Evolutionary conservation across 768 basidiomycete genomes (phyloP).

Genomic region (Calocera cornea): DNA sequence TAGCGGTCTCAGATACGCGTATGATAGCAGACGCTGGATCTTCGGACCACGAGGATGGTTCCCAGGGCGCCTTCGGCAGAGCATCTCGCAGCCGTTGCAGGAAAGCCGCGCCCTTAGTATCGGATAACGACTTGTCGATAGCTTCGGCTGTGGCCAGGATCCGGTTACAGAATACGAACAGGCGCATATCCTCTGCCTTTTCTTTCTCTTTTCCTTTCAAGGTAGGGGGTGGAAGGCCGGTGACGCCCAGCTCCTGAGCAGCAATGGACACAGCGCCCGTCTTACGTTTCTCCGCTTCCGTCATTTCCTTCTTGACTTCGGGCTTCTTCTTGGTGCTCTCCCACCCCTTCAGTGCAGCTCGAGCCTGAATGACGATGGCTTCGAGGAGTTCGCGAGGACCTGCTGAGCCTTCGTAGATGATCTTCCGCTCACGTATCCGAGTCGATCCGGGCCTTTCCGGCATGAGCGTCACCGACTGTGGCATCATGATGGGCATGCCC

Average conservation of each 20-base stretch:
- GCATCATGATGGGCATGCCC: constrained; percentile 90
- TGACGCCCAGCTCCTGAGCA: constrained; percentile 34
- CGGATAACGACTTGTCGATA: constrained; percentile 75
- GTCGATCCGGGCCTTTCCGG: constrained; percentile 26
- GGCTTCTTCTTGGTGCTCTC: constrained; percentile 47
- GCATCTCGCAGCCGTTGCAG: constrained; percentile 62
- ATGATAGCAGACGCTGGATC: background rate
- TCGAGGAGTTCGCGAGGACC: constrained; percentile 86
- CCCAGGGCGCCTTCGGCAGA: constrained; percentile 55
- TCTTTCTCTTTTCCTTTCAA: constrained; percentile 43
- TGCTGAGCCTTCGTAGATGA: constrained; percentile 81
- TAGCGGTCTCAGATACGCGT: constrained; percentile 16
- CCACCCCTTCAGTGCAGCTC: constrained; percentile 78
- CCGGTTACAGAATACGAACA: constrained; percentile 33
- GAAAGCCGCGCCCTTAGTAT: constrained; percentile 81
- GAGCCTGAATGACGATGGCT: constrained; percentile 81
- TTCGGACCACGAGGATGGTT: constrained; percentile 15
- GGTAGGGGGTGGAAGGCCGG: background rate
- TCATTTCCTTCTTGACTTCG: constrained; percentile 40
- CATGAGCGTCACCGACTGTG: constrained; percentile 33
- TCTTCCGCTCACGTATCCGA: constrained; percentile 60
- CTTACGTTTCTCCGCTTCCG: constrained; percentile 83
- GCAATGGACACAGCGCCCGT: constrained; percentile 26
- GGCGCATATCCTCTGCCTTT: constrained; percentile 43
- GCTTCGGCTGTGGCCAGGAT: constrained; percentile 70